Base-by-base conservation (phyloP, 371 early-diverging fungal genomes). In the Mortierella sp. region DNA sequence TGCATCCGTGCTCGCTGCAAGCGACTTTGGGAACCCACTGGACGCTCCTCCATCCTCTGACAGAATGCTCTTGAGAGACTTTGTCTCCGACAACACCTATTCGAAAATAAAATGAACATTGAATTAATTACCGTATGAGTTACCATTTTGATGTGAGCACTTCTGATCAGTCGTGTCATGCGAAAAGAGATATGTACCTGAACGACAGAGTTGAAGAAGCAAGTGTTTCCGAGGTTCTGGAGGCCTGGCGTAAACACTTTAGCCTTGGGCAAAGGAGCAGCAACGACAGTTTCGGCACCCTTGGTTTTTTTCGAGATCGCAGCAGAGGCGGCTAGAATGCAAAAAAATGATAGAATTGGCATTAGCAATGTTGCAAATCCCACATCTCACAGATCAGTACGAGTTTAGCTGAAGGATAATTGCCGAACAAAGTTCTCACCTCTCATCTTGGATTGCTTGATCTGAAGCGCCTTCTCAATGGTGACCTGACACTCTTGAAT, bases 201-300 rank as follows among this genome's bases (percentile, higher is more conserved):
- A 39, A 98, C 80, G 16, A 92, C 89, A 24, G 94, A 91, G 87
- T 96, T 97, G 88, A 97, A 92, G 85, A 93, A 98, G 77, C 98
- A 98, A 2, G 97, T 96, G 82, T 98, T 98, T 22, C 98, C 98
- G 40, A 96, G 84, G 75, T 96, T 96, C 76, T 88, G 88, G 64
- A 96, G 80, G 0, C 96, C 96, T 9, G 90, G 88, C 1, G 92
- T 90, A 39, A 82, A 77, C 26, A 88, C 73, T 66, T 88, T 86
- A 55, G 61, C 58, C 41, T 74, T 90, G 47, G 63, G 10, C 44
- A 47, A 47, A 10, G 67, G 7, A 0, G 58, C 13, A 24, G 47
- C 50, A n/a, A 67, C n/a, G 2, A 48, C 34, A 40, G 72, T 24
- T 4, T 37, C 39, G 34, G 64, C 41, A 4, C 72, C 73, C 45